phyloP scores from a whole-genome alignment of 768 basidiomycete genomes.

The Candolleomyces efflorescens region DNA sequence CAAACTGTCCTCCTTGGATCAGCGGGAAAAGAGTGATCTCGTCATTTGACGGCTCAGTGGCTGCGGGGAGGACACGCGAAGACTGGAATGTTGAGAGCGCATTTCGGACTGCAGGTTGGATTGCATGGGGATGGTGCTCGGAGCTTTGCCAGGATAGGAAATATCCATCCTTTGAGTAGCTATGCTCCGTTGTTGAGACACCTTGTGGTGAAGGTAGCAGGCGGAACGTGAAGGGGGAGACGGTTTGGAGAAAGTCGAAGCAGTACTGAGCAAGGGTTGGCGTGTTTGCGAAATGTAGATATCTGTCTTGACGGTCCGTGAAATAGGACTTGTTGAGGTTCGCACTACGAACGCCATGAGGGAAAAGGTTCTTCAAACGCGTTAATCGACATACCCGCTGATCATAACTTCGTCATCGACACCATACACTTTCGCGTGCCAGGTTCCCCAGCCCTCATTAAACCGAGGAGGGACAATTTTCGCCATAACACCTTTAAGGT shows the following conservation, averaged over 20 bases:
- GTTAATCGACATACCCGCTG: conserved; percentile 61
- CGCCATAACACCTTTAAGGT: conserved; percentile 68
- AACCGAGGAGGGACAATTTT: conserved; percentile 84
- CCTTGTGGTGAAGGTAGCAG: conserved; percentile 27
- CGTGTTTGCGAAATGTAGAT: conserved; percentile 67
- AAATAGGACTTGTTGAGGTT: conserved; percentile 94
- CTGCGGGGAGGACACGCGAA: conserved; percentile 19
- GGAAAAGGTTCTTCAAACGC: not conserved
- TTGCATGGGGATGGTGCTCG: conserved; percentile 61
- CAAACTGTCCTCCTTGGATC: conserved; percentile 87
- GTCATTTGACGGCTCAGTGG: conserved; percentile 3
- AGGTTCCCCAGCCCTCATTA: conserved; percentile 98
- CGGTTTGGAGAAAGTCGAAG: conserved; percentile 64
- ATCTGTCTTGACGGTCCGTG: conserved; percentile 92
- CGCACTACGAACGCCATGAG: conserved; percentile 50
- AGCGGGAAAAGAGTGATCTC: conserved; percentile 68
- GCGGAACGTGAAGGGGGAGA: conserved; percentile 70
- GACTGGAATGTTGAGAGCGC: conserved; percentile 61
- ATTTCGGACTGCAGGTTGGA: conserved; percentile 54
- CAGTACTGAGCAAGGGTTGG: conserved; percentile 76
- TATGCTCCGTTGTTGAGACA: conserved; percentile 19
- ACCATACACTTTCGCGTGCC: conserved; percentile 97
- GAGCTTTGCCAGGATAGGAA: conserved; percentile 64
- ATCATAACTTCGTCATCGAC: conserved; percentile 91
- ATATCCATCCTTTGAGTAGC: conserved; percentile 39